Percentiles rank a stretch among this genome's conserved stretches.
Conservation (phyloP, 1,284 basidiomycete species). For the Ustilago lituana region DNA sequence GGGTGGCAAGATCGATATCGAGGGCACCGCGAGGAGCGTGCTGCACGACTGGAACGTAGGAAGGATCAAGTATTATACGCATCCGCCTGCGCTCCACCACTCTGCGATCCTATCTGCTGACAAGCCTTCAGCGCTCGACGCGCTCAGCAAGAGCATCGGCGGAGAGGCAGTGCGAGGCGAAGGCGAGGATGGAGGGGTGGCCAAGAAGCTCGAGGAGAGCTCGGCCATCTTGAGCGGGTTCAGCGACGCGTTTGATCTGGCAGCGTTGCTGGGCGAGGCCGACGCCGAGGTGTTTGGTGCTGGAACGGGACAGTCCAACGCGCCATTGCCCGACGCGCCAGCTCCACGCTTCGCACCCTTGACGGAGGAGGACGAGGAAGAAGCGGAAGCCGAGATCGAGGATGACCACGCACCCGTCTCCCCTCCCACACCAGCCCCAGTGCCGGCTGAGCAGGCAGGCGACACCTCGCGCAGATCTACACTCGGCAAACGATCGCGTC, state of each 20-base stretch:
- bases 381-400: conserved; percentile 9
- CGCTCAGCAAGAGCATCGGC: conserved; percentile 9
- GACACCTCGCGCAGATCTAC: conserved; percentile 31
- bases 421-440: neutral
- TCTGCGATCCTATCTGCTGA: conserved; percentile 28
- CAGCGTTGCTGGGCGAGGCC: conserved; percentile 62
- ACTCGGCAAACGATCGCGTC: conserved; percentile 36
- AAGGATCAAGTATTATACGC: conserved; percentile 88
- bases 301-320: conserved; percentile 22
- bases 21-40: conserved; percentile 83
- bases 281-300: conserved; percentile 61
- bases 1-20: conserved; percentile 89
- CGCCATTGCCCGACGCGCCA: conserved; percentile 13
- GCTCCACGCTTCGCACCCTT: conserved; percentile 13
- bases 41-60: conserved; percentile 95
- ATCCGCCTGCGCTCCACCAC: conserved; percentile 72
- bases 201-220: conserved; percentile 23
- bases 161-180: neutral
- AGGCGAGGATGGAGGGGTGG: neutral
- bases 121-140: neutral
- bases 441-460: too few species aligned
- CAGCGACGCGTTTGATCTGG: conserved; percentile 63
- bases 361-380: conserved; percentile 4
- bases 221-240: conserved; percentile 50
- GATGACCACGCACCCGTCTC: conserved; percentile 20